phyloP scores from a whole-genome alignment of 1,284 basidiomycete genomes.

The Trichosporon coremiiforme region DNA sequence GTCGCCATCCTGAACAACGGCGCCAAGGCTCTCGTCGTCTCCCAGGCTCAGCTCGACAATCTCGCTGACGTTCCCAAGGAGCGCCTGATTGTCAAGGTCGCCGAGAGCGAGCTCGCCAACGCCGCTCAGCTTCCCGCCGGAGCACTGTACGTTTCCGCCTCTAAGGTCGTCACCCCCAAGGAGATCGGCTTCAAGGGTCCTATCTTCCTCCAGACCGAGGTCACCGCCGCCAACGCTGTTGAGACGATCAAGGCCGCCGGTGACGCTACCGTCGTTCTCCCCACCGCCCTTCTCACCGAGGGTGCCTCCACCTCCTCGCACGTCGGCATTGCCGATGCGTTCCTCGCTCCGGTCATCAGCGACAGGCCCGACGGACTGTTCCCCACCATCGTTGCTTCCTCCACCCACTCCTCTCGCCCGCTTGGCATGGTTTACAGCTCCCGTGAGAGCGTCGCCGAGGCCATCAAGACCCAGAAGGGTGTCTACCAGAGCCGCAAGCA shows the following conservation, averaged over 20 bases:
- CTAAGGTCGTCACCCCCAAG: slow-evolving; percentile 62
- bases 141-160: slow-evolving; percentile 42
- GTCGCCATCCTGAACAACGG: slow-evolving; percentile 72
- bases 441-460: slow-evolving; percentile 77
- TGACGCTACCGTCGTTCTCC: slow-evolving; percentile 72
- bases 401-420: slow-evolving; percentile 70
- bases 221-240: slow-evolving; percentile 63
- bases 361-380: slow-evolving; percentile 92
- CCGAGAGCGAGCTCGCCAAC: slow-evolving; percentile 70
- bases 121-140: slow-evolving; percentile 41
- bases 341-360: slow-evolving; percentile 75
- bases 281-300: slow-evolving; percentile 70
- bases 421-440: slow-evolving; percentile 99
- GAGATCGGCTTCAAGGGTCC: slow-evolving; percentile 66
- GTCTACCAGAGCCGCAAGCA: slow-evolving; percentile 97
- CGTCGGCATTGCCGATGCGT: slow-evolving; percentile 79
- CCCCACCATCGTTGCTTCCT: slow-evolving; percentile 80
- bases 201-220: slow-evolving; percentile 60
- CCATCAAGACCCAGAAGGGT: slow-evolving; percentile 84
- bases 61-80: slow-evolving; percentile 66
- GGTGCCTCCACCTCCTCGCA: slow-evolving; percentile 61
- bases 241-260: slow-evolving; percentile 65
- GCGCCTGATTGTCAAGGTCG: slow-evolving; percentile 72
- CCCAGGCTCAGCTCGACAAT: slow-evolving; percentile 66
- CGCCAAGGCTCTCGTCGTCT: slow-evolving; percentile 73